A percentile compares a stretch with the other conserved stretches of the same genome.
Conservation (phyloP, 1,284 basidiomycete genomes). For the Xerocomus amazonicus region DNA sequence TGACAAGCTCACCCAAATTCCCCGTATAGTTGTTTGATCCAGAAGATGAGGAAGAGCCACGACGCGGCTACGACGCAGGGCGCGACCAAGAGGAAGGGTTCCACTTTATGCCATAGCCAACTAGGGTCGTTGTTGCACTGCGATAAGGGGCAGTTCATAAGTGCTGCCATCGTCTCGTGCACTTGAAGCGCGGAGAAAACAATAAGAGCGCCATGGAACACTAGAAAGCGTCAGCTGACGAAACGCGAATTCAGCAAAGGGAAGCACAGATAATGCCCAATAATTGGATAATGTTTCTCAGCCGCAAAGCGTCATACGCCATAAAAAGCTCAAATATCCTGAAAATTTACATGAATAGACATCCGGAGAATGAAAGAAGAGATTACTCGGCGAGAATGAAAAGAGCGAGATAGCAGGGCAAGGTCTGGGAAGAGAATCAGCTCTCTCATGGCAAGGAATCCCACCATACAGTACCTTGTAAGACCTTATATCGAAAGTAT, state of each 20-base stretch:
- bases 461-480: constrained; percentile 48
- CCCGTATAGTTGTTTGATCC: constrained; percentile 50
- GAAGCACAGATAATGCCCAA: constrained; percentile 64
- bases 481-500: constrained; percentile 35
- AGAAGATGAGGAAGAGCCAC: constrained; percentile 52
- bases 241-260: not conserved
- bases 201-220: constrained; percentile 70
- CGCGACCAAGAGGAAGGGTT: constrained; percentile 50
- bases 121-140: constrained; percentile 14
- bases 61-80: constrained; percentile 51
- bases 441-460: constrained; percentile 3
- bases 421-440: constrained; percentile 46
- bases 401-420: constrained; percentile 78
- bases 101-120: constrained; percentile 42
- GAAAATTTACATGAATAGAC: constrained; percentile 4
- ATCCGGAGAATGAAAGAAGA: not conserved
- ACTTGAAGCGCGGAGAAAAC: constrained; percentile 73
- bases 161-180: constrained; percentile 60
- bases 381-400: constrained; percentile 76
- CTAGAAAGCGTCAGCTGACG: constrained; percentile 37
- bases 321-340: constrained; percentile 72
- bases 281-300: constrained; percentile 75
- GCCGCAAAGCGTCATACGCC: constrained; percentile 69
- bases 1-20: constrained; percentile 55
- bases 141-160: constrained; percentile 37